Conservation (phyloP, 1,284 basidiomycete genomes). For the Apiotrichum domesticum region DNA sequence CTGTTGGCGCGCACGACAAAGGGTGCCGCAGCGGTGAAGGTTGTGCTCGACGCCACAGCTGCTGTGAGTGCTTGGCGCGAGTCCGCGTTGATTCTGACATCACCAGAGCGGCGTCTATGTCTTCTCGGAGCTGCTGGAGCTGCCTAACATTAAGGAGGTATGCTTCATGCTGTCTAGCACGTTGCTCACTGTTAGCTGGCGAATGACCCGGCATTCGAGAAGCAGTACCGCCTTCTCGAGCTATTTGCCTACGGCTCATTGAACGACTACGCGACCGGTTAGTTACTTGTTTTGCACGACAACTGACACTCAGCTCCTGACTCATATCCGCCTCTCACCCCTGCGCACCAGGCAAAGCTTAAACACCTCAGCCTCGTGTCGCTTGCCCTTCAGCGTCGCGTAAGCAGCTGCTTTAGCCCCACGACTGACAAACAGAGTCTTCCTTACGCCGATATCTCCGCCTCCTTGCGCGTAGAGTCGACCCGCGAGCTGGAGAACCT, state of each 20-base stretch:
- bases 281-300: constrained; percentile 5
- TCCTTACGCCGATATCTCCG: constrained; percentile 24
- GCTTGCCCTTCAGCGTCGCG: constrained; percentile 64
- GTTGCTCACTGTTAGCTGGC: neutral
- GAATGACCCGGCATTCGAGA: constrained; percentile 56
- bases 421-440: constrained; percentile 22
- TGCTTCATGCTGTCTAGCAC: constrained; percentile 16
- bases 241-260: constrained; percentile 86
- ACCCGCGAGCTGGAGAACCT: constrained; percentile 87
- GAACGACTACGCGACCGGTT: constrained; percentile 60
- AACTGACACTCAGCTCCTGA: constrained; percentile 54
- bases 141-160: constrained; percentile 76
- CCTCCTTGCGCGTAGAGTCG: constrained; percentile 59
- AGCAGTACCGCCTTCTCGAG: constrained; percentile 61
- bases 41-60: constrained; percentile 75
- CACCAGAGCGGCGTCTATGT: constrained; percentile 71
- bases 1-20: constrained; percentile 83
- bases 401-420: constrained; percentile 32
- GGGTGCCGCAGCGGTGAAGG: constrained; percentile 83
- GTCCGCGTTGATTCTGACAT: neutral
- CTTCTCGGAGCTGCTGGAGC: constrained; percentile 77
- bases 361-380: constrained; percentile 87
- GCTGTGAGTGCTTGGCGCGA: constrained; percentile 48
- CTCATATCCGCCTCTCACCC: constrained; percentile 60
- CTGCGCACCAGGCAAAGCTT: constrained; percentile 72